Evolutionary conservation across 495 filamentous ascomycete genomes (phyloP), one percentile per base, ranked within the genome.

Genomic region (Pyrenopolyporus hunteri): DNA sequence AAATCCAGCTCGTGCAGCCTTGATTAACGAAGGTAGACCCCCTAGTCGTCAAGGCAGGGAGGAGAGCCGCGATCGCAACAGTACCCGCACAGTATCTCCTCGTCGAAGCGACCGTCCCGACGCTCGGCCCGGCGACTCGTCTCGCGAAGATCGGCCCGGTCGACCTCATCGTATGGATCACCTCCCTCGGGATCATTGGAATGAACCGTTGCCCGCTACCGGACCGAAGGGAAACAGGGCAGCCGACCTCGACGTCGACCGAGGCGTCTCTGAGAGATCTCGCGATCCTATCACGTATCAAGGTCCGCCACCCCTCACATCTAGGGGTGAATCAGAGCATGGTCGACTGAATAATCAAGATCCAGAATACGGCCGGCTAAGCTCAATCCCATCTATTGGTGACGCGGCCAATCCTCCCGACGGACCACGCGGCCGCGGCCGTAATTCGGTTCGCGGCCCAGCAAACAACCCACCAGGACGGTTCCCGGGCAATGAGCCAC

Each of bases 351-450:
- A 74, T 58, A 76, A 78, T 57, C 77, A 77, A 42, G 88, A 91
- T 70, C 81, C 80, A 3, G 85, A 85, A 53, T 85, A 85, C 62
- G 84, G 84, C 23, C 79, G 84, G 14, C 70, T 87, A 33, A 85
- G 81, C 56, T 71, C 80, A 6, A 79, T 82, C 39, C 73, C 74
- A n/a, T 78, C 83, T 0, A 73, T 78, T 42, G 68, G 73, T 1
- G 77, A 80, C 11, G 67, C 78, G 26, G 68, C 78, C 6, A 85
- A 86, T 37, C 83, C 87, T 37, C 90, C 91, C 1, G 87, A 85
- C 19, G 92, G 90, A 0, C 92, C 91, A 1, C 79, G 89, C 35
- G 80, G 82, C 13, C 75, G 78, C 59, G 77, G 80, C 9, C 73
- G 79, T 36, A 76, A 73, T 44, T 64, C 71, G 5, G 55, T 65